phyloP scores from a whole-genome alignment of 2,329 filamentous ascomycete genomes.

The Grosmannia clavigera region DNA sequence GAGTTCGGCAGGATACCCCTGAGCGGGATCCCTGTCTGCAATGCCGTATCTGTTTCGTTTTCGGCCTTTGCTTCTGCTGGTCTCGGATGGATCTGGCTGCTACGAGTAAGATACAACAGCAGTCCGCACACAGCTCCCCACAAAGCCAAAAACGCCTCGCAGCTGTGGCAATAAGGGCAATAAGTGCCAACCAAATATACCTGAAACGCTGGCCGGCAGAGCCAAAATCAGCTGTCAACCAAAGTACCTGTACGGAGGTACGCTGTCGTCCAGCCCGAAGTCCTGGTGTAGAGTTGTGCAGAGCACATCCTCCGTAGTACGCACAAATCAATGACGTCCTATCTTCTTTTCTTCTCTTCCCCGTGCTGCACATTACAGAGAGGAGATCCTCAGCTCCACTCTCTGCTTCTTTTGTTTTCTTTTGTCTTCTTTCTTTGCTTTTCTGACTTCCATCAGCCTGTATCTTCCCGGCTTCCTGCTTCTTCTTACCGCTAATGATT shows the following conservation, averaged over 20 bases:
- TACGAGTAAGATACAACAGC: neutral
- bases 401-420: neutral
- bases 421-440: neutral
- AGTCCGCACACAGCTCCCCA: neutral
- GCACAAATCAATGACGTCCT: too few relatives aligned
- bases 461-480: neutral
- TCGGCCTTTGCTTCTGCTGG: too few relatives aligned
- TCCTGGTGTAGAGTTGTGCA: neutral
- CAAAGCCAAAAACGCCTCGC: neutral
- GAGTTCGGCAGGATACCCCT: neutral
- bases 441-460: neutral
- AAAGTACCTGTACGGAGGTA: neutral
- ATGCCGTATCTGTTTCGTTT: neutral
- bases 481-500: neutral
- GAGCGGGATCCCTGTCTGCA: neutral
- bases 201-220: neutral
- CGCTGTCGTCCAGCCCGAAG: too few relatives aligned
- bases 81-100: neutral
- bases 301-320: too few relatives aligned
- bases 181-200: neutral
- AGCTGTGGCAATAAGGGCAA: neutral
- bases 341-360: too few relatives aligned
- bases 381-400: neutral
- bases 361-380: too few relatives aligned
- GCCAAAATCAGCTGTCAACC: neutral